phyloP scores from a whole-genome alignment of 208 protist species.

The Wallacemonas sp. region DNA sequence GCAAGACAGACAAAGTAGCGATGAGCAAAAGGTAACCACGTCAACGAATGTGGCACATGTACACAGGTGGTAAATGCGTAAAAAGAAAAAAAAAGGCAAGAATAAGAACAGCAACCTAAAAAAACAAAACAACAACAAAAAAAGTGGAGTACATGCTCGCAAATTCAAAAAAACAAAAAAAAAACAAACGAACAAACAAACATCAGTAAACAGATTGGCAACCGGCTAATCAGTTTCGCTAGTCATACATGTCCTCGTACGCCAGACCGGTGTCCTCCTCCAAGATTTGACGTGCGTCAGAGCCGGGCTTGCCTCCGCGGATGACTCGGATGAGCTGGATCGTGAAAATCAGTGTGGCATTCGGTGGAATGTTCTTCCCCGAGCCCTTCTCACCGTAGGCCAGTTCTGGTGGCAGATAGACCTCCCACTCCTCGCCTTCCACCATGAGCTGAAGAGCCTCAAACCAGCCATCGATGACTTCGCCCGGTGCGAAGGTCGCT shows the following conservation, averaged over 20 bases:
- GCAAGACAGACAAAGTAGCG: too few relatives aligned
- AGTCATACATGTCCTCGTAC: slow-evolving; percentile 25
- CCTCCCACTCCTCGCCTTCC: slow-evolving; percentile 56
- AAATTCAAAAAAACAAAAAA: slow-evolving; percentile 14
- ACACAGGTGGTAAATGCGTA: too few relatives aligned
- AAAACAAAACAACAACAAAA: not conserved
- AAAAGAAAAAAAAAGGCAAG: too few relatives aligned
- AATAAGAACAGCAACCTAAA: too few relatives aligned
- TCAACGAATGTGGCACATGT: too few relatives aligned
- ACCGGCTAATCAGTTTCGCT: too few relatives aligned
- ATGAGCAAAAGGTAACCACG: too few relatives aligned
- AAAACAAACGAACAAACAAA: slow-evolving; percentile 13
- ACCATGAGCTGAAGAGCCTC: slow-evolving; percentile 65
- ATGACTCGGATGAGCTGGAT: slow-evolving; percentile 46
- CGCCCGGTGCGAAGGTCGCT: slow-evolving; percentile 47
- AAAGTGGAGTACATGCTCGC: too few relatives aligned
- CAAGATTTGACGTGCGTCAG: slow-evolving; percentile 20
- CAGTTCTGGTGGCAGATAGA: slow-evolving; percentile 45
- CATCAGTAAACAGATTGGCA: slow-evolving; percentile 13
- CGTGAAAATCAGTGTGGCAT: slow-evolving; percentile 44
- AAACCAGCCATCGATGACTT: slow-evolving; percentile 48
- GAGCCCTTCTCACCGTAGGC: slow-evolving; percentile 47
- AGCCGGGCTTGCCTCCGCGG: slow-evolving; percentile 27
- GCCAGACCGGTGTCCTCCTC: slow-evolving; percentile 23
- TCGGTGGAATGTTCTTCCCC: slow-evolving; percentile 34